phyloP scores from a whole-genome alignment of 352 stramenopile genomes.

The Aphanomyces astaci region DNA sequence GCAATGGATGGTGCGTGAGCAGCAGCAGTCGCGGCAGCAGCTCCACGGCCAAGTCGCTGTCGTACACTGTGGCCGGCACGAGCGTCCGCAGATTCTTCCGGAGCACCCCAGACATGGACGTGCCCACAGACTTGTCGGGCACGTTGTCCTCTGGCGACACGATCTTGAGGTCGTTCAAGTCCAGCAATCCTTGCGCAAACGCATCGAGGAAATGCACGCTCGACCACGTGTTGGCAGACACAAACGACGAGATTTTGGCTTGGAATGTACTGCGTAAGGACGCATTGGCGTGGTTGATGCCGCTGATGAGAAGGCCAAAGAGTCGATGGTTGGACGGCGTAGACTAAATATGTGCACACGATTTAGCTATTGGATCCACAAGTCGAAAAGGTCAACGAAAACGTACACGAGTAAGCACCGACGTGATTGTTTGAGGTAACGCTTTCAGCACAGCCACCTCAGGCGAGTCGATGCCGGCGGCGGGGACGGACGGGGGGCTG shows the following conservation, averaged over 20 bases:
- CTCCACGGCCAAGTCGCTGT: conserved; percentile 1
- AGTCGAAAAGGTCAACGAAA: background rate
- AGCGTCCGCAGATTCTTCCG: conserved; percentile 21
- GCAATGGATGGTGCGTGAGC: conserved; percentile 61
- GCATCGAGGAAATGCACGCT: conserved; percentile 3
- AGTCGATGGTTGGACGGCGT: background rate
- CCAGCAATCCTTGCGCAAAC: background rate
- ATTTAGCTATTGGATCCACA: too few relatives aligned
- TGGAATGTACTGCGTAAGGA: background rate
- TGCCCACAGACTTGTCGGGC: background rate
- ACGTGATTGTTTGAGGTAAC: background rate
- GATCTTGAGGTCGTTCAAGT: background rate
- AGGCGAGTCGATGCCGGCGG: conserved; percentile 30
- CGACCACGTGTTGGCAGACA: background rate
- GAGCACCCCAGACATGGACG: conserved; percentile 13
- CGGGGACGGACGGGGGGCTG: too few relatives aligned
- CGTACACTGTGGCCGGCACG: conserved; percentile 29
- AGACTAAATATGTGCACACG: background rate
- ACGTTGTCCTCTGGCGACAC: background rate
- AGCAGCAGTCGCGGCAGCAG: conserved; percentile 49
- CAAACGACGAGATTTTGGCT: background rate
- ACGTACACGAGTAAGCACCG: background rate
- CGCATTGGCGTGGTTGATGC: background rate
- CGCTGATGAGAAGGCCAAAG: background rate
- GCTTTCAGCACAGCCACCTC: conserved; percentile 36